phyloP scores from a whole-genome alignment of 2,329 filamentous ascomycete species.

The Xylariaceae sp. region DNA sequence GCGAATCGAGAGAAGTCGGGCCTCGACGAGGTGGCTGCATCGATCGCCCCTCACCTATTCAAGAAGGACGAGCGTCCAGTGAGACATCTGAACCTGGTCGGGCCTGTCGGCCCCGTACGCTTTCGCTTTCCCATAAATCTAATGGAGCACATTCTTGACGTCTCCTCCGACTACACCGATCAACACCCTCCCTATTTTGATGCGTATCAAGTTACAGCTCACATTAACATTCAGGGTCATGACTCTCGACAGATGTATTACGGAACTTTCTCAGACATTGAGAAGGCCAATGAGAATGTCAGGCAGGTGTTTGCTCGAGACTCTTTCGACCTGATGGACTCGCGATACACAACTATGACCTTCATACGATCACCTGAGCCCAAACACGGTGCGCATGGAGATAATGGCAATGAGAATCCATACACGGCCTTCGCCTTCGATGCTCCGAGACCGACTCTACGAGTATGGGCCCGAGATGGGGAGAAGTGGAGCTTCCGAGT shows the following conservation, averaged over 20 bases:
- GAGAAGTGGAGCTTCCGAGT: conserved; percentile 2
- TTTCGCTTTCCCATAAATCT: not conserved
- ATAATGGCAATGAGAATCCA: not conserved
- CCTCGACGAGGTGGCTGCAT: no score
- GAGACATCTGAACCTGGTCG: conserved; percentile 1
- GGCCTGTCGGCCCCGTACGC: conserved; percentile 1
- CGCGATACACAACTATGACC: not conserved
- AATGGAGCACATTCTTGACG: not conserved
- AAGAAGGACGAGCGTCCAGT: not conserved
- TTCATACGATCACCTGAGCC: not conserved
- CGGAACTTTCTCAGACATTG: conserved; percentile 1
- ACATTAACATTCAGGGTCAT: not conserved
- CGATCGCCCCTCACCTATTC: no score
- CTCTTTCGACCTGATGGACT: conserved; percentile 1
- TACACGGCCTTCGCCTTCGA: conserved; percentile 3
- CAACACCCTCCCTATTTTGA: not conserved
- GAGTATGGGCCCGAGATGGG: conserved; percentile 1
- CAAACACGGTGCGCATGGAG: not conserved
- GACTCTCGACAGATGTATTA: not conserved
- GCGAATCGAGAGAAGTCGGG: no score
- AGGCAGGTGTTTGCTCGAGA: conserved; percentile 3
- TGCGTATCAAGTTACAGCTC: conserved; percentile 3
- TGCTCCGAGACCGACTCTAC: not conserved
- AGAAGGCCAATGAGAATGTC: conserved; percentile 2
- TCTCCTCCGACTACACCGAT: not conserved